Conservation (phyloP, 2,329 filamentous ascomycete genomes). For the Sarocladium kiliense region DNA sequence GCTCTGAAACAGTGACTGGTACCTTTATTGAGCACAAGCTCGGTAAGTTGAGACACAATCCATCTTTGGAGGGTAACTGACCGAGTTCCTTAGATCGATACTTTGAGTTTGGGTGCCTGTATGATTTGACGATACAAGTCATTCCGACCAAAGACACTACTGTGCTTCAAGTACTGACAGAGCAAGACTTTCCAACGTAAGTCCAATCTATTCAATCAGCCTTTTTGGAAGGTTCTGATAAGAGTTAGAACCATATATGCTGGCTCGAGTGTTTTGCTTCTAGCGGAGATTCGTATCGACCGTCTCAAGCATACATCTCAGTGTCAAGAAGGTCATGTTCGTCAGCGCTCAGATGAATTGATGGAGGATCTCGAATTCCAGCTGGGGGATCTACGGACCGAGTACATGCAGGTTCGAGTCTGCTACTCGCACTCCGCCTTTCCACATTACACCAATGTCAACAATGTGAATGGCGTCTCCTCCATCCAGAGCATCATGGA, state of each 20-base stretch:
- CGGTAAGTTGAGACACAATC: background rate
- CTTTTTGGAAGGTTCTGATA: conserved; percentile 12
- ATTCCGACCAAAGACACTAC: conserved; percentile 33
- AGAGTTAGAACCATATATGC: conserved; percentile 33
- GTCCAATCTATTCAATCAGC: background rate
- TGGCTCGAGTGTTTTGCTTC: conserved; percentile 40
- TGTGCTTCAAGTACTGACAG: conserved; percentile 41
- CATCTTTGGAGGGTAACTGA: background rate
- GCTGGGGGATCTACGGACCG: conserved; percentile 41
- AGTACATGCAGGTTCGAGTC: conserved; percentile 47
- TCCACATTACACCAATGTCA: conserved; percentile 24
- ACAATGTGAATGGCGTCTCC: conserved; percentile 26
- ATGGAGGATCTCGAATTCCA: conserved; percentile 55
- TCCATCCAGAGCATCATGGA: conserved; percentile 43
- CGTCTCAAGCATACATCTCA: conserved; percentile 10
- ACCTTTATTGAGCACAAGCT: conserved; percentile 12
- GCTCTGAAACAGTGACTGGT: conserved; percentile 2
- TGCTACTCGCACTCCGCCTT: conserved; percentile 55
- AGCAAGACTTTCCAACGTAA: conserved; percentile 37
- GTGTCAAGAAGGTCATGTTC: conserved; percentile 18
- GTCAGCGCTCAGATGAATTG: conserved; percentile 46
- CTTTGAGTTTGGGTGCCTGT: conserved; percentile 42
- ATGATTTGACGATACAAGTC: conserved; percentile 42
- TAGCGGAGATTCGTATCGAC: conserved; percentile 40
- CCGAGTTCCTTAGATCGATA: conserved; percentile 21